These are phyloP conservation scores for Conoideocrella luteorostrata DNA, from an alignment of 2,329 filamentous ascomycete species.

Conservation along the genomic window DNA sequence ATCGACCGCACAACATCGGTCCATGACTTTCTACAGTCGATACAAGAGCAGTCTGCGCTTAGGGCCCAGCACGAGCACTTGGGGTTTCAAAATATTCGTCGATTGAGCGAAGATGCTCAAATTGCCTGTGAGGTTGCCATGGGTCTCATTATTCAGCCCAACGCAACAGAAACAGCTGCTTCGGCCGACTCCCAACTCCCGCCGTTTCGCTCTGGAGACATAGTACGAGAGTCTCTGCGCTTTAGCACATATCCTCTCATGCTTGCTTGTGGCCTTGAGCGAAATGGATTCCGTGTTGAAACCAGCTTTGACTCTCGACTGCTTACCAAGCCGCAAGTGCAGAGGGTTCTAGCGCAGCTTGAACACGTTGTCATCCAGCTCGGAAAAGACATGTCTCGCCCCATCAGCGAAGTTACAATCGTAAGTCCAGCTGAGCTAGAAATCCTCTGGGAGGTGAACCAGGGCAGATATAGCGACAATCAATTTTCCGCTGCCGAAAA, in stretches of 20 bases:
- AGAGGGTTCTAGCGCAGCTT: conserved; percentile 29
- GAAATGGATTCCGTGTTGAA: not conserved
- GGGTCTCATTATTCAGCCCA: conserved; percentile 7
- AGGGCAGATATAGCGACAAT: too few relatives aligned
- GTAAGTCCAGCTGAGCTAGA: conserved; percentile 28
- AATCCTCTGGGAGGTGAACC: conserved; percentile 25
- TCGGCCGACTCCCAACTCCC: not conserved
- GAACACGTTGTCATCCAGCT: conserved; percentile 43
- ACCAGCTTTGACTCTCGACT: conserved; percentile 3
- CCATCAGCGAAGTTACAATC: conserved; percentile 28
- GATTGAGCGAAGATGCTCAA: conserved; percentile 9
- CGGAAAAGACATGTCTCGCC: conserved; percentile 26
- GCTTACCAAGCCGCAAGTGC: not conserved
- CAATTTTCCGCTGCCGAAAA: conserved; percentile 11
- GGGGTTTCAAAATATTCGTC: conserved; percentile 22
- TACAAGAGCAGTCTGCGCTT: conserved; percentile 18
- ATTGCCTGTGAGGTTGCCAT: conserved; percentile 13
- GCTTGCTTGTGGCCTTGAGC: not conserved
- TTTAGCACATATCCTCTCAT: conserved; percentile 6
- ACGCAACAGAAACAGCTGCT: not conserved
- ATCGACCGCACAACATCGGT: conserved; percentile 10
- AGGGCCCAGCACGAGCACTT: conserved; percentile 19
- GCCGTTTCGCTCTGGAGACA: not conserved
- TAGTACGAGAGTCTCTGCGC: not conserved
- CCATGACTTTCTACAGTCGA: conserved; percentile 5